phyloP scores from a whole-genome alignment of 2,329 filamentous ascomycete species.

The Aspergillus ruber region DNA sequence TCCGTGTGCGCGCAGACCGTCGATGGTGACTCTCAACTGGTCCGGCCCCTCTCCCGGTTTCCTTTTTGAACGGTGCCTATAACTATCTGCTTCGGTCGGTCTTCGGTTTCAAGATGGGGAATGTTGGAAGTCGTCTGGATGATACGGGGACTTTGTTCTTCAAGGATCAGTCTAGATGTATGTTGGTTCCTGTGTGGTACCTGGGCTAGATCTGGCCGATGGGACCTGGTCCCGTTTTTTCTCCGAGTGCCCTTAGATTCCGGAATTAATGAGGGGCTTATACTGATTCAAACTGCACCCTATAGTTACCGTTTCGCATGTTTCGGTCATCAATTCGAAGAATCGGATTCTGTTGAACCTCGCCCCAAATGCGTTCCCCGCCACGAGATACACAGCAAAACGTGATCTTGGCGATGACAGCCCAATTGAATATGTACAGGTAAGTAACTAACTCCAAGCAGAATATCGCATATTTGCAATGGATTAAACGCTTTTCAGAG shows the following conservation, averaged over 20 bases:
- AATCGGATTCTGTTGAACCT: constrained; percentile 71
- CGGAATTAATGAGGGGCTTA: neutral
- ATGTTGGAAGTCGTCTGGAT: constrained; percentile 80
- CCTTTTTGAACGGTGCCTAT: constrained; percentile 22
- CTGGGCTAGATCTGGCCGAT: neutral
- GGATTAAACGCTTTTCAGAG: constrained; percentile 4
- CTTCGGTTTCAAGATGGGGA: constrained; percentile 65
- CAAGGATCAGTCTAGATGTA: constrained; percentile 88
- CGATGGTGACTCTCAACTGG: constrained; percentile 27
- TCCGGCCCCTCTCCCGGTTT: constrained; percentile 21
- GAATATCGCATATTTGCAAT: neutral
- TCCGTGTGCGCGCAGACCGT: constrained; percentile 21
- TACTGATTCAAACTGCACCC: constrained; percentile 9
- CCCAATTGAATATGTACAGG: constrained; percentile 87
- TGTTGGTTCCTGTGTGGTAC: constrained; percentile 14
- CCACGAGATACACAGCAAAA: constrained; percentile 66
- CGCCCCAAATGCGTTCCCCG: constrained; percentile 80
- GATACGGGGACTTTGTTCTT: constrained; percentile 73
- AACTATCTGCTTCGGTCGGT: constrained; percentile 6
- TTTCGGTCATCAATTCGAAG: constrained; percentile 73
- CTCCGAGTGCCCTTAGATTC: neutral
- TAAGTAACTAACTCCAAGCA: constrained; percentile 35
- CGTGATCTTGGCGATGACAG: constrained; percentile 66
- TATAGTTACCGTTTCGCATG: constrained; percentile 77
- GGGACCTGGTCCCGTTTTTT: neutral